Conservation (phyloP, 2,329 filamentous ascomycete genomes). For the Venturia carpophila region DNA sequence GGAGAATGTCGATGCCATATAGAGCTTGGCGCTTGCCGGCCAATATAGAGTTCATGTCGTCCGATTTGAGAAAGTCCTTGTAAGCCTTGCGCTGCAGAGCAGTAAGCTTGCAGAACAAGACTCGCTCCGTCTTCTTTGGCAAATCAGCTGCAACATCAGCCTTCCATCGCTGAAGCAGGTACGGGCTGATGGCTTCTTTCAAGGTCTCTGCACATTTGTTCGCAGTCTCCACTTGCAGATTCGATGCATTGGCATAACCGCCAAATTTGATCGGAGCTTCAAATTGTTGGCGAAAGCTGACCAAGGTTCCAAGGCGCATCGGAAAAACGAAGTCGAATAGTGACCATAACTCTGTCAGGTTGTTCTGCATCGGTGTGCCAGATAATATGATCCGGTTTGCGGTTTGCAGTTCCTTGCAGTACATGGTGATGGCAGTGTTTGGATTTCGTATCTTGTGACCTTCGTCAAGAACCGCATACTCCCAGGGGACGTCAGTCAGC, state of each 20-base stretch:
- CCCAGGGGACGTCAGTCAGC: slow-evolving; percentile 78
- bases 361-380: slow-evolving; percentile 97
- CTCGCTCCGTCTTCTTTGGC: slow-evolving; percentile 91
- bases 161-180: slow-evolving; percentile 86
- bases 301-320: slow-evolving; percentile 85
- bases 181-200: slow-evolving; percentile 89
- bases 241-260: slow-evolving; percentile 91
- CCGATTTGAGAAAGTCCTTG: slow-evolving; percentile 68
- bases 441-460: slow-evolving; percentile 98
- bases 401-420: slow-evolving; percentile 88
- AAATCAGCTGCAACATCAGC: slow-evolving; percentile 88
- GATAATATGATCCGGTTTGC: slow-evolving; percentile 88
- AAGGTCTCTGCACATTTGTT: slow-evolving; percentile 89
- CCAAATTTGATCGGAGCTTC: slow-evolving; percentile 90
- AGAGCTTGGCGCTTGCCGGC: slow-evolving; percentile 68
- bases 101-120: slow-evolving; percentile 91
- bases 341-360: slow-evolving; percentile 90
- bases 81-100: slow-evolving; percentile 72
- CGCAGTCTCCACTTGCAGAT: slow-evolving; percentile 87
- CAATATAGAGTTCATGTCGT: slow-evolving; percentile 78
- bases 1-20: slow-evolving; percentile 81
- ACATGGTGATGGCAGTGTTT: slow-evolving; percentile 87
- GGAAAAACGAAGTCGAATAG: slow-evolving; percentile 97
- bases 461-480: slow-evolving; percentile 89
- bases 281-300: slow-evolving; percentile 85